These are phyloP conservation scores for Ophiocordyceps camponoti-leonardi DNA, from an alignment of 2,329 filamentous ascomycete genomes.

Conservation along the genomic window DNA sequence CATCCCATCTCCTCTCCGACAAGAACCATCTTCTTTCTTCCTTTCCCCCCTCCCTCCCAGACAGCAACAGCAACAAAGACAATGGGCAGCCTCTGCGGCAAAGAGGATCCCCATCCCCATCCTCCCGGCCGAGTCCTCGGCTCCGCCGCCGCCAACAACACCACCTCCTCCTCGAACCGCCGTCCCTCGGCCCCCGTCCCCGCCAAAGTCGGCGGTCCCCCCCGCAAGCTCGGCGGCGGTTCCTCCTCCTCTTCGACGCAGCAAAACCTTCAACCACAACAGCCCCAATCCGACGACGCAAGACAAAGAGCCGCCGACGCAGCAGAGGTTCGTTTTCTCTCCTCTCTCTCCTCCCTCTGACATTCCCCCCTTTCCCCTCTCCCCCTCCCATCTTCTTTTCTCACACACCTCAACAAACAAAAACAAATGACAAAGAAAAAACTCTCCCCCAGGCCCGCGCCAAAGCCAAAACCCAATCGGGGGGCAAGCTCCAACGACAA, in stretches of 20 bases:
- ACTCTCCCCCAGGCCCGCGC: too few species aligned
- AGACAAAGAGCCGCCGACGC: slow-evolving; percentile 60
- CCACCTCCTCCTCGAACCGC: slow-evolving; percentile 20
- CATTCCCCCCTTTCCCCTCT: too few species aligned
- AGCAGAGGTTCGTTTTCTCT: too few species aligned
- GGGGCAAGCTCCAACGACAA: slow-evolving; percentile 51
- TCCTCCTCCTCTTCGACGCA: too few species aligned
- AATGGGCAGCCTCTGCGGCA: slow-evolving; percentile 85
- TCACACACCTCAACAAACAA: too few species aligned
- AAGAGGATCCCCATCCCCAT: slow-evolving; percentile 48
- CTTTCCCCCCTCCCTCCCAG: neutral
- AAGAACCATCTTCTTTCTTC: too few species aligned
- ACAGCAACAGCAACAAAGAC: neutral
- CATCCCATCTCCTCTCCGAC: too few species aligned
- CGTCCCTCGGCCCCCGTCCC: slow-evolving; percentile 30
- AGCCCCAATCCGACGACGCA: slow-evolving; percentile 34
- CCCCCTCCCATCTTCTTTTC: too few species aligned
- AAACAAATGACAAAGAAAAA: too few species aligned
- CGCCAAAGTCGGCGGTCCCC: slow-evolving; percentile 34
- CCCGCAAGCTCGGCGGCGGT: slow-evolving; percentile 49
- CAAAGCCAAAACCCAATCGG: slow-evolving; percentile 32
- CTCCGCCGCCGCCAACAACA: slow-evolving; percentile 16
- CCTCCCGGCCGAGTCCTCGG: slow-evolving; percentile 58
- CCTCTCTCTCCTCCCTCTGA: too few species aligned
- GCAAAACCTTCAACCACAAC: slow-evolving; percentile 8